phyloP scores from a whole-genome alignment of 2,329 filamentous ascomycete genomes.

The Westerdykella sp. region DNA sequence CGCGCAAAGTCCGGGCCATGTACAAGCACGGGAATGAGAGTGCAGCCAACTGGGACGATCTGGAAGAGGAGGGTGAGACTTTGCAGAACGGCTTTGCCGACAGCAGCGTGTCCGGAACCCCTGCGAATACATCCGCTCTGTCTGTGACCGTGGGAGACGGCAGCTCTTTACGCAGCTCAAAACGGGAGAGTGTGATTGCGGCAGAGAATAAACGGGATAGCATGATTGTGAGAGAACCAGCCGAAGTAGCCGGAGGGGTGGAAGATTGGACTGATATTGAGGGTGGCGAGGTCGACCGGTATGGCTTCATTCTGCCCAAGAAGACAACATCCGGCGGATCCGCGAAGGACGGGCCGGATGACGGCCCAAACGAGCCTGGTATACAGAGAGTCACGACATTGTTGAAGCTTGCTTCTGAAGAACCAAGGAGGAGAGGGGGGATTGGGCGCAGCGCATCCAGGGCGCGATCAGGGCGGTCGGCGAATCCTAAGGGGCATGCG shows the following conservation, averaged over 20 bases:
- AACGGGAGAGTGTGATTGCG: slow-evolving; percentile 12
- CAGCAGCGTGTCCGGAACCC: slow-evolving; percentile 17
- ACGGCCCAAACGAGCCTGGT: slow-evolving; percentile 30
- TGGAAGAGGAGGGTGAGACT: slow-evolving; percentile 18
- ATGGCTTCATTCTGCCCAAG: slow-evolving; percentile 55
- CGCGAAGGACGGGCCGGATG: slow-evolving; percentile 17
- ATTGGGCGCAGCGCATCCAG: slow-evolving; percentile 47
- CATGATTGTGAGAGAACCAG: slow-evolving; percentile 45
- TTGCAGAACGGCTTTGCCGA: slow-evolving; percentile 15
- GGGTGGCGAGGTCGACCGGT: slow-evolving; percentile 56
- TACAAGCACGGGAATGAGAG: slow-evolving; percentile 57
- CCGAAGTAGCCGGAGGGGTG: slow-evolving; percentile 56
- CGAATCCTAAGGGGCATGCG: slow-evolving; percentile 35
- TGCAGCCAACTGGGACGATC: slow-evolving; percentile 40
- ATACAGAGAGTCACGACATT: slow-evolving; percentile 56
- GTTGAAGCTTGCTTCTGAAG: slow-evolving; percentile 51
- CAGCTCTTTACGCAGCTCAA: slow-evolving; percentile 25
- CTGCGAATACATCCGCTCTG: slow-evolving; percentile 24
- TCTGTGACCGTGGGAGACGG: slow-evolving; percentile 25
- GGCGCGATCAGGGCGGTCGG: slow-evolving; percentile 38
- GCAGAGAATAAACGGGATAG: slow-evolving; percentile 7
- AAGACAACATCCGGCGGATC: slow-evolving; percentile 30
- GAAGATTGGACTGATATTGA: slow-evolving; percentile 60
- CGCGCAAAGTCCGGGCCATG: slow-evolving; percentile 57
- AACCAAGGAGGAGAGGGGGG: slow-evolving; percentile 47